phyloP scores from a whole-genome alignment of 441 rosid genomes.

The Syzygium malaccense region DNA sequence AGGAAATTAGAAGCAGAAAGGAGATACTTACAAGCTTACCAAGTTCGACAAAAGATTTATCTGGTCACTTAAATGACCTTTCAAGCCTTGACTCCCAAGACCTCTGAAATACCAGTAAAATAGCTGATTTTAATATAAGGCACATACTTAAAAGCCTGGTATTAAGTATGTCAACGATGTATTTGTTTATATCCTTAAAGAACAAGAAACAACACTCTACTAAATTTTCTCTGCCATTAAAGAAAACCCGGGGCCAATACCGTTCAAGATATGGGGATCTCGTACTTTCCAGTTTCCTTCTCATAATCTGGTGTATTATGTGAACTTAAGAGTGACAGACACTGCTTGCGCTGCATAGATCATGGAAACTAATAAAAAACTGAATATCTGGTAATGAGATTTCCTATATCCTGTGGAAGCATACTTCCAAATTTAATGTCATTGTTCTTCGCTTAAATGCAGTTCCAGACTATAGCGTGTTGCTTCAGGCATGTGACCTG shows the following conservation, averaged over 20 bases:
- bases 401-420: not conserved
- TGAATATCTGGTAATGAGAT: not conserved
- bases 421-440: not conserved
- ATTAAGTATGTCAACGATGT: not conserved
- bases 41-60: constrained; percentile 75
- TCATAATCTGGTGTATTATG: not conserved
- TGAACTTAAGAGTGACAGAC: not conserved
- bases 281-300: not conserved
- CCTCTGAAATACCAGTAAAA: constrained; percentile 44
- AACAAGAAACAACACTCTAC: not conserved
- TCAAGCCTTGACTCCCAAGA: constrained; percentile 90
- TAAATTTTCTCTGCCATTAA: not conserved
- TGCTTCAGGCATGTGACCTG: not conserved
- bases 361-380: not conserved
- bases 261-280: not conserved
- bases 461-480: not conserved
- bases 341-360: not conserved
- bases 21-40: constrained; percentile 78
- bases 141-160: not conserved
- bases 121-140: not conserved
- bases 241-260: not conserved
- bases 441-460: not conserved
- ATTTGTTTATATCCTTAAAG: not conserved
- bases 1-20: not conserved
- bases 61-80: constrained; percentile 79